Conservation (phyloP, 108 stramenopile species). For the Hondaea fermentalgiana region DNA sequence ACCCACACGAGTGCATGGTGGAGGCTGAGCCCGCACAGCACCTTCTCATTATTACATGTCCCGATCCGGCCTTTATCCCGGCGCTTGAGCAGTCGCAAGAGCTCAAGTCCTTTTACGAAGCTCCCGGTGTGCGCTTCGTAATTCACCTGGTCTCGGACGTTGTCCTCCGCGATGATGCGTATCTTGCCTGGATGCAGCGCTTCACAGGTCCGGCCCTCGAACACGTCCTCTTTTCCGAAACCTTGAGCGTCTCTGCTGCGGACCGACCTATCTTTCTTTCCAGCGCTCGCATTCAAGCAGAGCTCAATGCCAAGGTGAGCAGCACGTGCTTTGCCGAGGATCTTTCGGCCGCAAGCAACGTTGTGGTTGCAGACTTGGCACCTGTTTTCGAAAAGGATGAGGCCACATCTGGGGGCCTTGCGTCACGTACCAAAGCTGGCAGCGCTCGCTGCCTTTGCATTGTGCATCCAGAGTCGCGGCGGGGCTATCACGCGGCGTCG, state of each 20-base stretch:
- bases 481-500: neutral
- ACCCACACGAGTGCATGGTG: conserved; percentile 59
- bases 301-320: neutral
- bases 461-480: neutral
- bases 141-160: conserved; percentile 55
- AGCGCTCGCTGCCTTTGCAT: neutral
- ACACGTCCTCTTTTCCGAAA: neutral
- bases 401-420: neutral
- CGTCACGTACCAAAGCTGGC: neutral
- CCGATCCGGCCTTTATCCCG: conserved; percentile 27
- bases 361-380: neutral
- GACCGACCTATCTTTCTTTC: neutral
- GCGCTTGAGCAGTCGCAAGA: neutral
- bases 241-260: neutral
- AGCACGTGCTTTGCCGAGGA: neutral
- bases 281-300: neutral
- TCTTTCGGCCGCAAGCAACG: neutral
- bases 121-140: conserved; percentile 23
- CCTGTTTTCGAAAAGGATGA: neutral
- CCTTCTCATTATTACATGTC: conserved; percentile 59
- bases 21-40: conserved; percentile 52
- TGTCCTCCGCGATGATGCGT: conserved; percentile 32
- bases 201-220: conserved; percentile 24
- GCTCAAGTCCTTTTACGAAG: neutral
- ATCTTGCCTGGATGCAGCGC: conserved; percentile 45